phyloP scores from a whole-genome alignment of 139 green algal species.

The Nannochloris sp. region DNA sequence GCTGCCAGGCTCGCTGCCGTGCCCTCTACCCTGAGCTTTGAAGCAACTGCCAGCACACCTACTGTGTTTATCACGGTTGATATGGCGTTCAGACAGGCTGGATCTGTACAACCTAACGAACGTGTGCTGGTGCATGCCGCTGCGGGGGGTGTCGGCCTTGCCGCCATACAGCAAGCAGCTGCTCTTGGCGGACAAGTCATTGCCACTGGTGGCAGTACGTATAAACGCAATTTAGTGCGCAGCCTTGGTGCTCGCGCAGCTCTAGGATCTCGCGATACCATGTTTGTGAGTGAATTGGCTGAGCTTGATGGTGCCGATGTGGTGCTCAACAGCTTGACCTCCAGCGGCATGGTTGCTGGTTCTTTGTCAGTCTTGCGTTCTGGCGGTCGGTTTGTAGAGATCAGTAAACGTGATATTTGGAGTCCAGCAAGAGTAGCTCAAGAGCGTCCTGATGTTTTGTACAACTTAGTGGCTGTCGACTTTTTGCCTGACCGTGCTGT shows the following conservation, averaged over 20 bases:
- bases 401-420: conserved; percentile 89
- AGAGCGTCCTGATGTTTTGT: conserved; percentile 68
- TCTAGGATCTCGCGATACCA: conserved; percentile 48
- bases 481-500: conserved; percentile 63
- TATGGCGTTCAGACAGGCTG: conserved; percentile 33
- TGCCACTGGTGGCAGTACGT: conserved; percentile 57
- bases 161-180: conserved; percentile 47
- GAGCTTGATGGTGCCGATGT: conserved; percentile 51
- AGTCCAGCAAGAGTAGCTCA: conserved; percentile 36
- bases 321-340: conserved; percentile 77
- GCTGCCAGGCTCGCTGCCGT: conserved; percentile 40
- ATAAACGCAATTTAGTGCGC: conserved; percentile 61
- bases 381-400: conserved; percentile 62
- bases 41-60: conserved; percentile 41
- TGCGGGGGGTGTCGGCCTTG: conserved; percentile 54
- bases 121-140: conserved; percentile 46
- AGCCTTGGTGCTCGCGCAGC: conserved; percentile 34
- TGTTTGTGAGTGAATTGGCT: conserved; percentile 51
- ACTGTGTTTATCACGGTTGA: conserved; percentile 47
- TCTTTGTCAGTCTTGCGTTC: conserved; percentile 14
- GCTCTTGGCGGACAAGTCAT: conserved; percentile 32
- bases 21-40: conserved; percentile 47
- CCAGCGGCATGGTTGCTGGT: conserved; percentile 53
- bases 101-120: conserved; percentile 16
- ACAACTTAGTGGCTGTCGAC: conserved; percentile 72